These are phyloP conservation scores for Stentor roeselii DNA, from an alignment of 73 alveolate species.

Conservation along the genomic window DNA sequence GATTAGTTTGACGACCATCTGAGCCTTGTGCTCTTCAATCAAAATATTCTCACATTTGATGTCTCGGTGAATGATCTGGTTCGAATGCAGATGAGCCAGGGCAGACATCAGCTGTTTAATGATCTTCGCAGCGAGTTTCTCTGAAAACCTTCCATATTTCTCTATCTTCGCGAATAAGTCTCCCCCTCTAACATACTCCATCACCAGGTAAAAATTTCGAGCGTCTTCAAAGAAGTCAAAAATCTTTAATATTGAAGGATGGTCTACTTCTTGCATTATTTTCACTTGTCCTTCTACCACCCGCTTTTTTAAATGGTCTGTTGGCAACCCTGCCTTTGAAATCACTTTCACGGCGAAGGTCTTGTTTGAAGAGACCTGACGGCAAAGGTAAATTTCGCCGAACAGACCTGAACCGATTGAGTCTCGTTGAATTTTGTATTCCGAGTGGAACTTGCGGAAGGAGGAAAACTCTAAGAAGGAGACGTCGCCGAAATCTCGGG, in stretches of 20 bases:
- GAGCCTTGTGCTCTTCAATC: too few relatives aligned
- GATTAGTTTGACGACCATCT: too few relatives aligned
- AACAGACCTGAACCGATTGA: too few relatives aligned
- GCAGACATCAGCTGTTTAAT: slow-evolving; percentile 59
- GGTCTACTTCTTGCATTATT: slow-evolving; percentile 49
- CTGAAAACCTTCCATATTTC: slow-evolving; percentile 39
- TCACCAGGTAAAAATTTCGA: slow-evolving; percentile 44
- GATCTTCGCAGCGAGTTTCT: slow-evolving; percentile 39
- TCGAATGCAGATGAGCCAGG: slow-evolving; percentile 53
- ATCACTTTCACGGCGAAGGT: not conserved
- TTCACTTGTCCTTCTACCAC: slow-evolving; percentile 32
- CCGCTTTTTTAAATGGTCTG: not conserved
- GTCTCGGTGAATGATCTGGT: slow-evolving; percentile 52
- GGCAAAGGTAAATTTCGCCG: too few relatives aligned
- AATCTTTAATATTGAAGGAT: slow-evolving; percentile 52
- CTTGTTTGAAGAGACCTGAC: too few relatives aligned
- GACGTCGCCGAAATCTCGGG: too few relatives aligned
- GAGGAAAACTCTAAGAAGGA: too few relatives aligned
- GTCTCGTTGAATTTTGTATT: too few relatives aligned
- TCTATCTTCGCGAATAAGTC: slow-evolving; percentile 43
- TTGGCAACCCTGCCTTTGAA: not conserved
- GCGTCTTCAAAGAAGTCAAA: slow-evolving; percentile 46
- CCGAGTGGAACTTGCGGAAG: too few relatives aligned
- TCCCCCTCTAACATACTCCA: slow-evolving; percentile 63
- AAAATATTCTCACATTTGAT: slow-evolving; percentile 57